Base-by-base conservation (phyloP, 2,329 filamentous ascomycete species). In the Microdochium trichocladiopsis region DNA sequence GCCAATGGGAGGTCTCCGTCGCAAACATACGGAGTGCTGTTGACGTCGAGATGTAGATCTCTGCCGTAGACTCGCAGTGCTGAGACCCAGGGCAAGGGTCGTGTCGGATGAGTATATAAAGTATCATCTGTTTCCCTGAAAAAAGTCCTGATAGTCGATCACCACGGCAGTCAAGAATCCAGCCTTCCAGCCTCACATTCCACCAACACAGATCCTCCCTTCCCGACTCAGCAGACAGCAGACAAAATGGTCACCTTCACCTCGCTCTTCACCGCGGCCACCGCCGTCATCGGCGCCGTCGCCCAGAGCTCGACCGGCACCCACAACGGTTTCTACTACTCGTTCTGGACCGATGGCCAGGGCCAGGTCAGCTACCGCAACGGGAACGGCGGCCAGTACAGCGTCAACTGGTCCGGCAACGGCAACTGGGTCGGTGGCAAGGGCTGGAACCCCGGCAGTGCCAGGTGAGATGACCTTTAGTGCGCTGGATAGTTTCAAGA, bases 321-420 rank as follows among this genome's bases (percentile, higher is more conserved):
- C 6, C 69, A 77, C 68, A 76, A 80, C 59, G 79, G 79, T 51
- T 84, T 73, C 69, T 84, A 77, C 70, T 84, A 79, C 66, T 80
- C 76, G 9, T 83, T 74, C 70, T 84, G 78, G 78, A 80, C 74
- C 52, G 79, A 83, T 53, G 74, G 75, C 25, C 69, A 65, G n/a
- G 72, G 68, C 36, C 61, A 67, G 43, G 75, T 78, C 8, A 75
- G 69, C 36, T 84, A 83, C 69, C 79, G 73, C 61, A 83, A 82
- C 65, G 74, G 72, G 18, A 63, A 65, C 4, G 74, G 65, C 21
- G 79, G 80, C 23, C 63, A 65, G 54, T 82, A 80, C 70, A 73
- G 69, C 55, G 68, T 77, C 6, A 66, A 50, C 4, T 83, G 79
- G 79, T 65, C 67, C 49, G 75, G 72, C 57, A 68, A 68, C 16